Conservation (phyloP, 495 filamentous ascomycete genomes). For the Filosporella fistucella region DNA sequence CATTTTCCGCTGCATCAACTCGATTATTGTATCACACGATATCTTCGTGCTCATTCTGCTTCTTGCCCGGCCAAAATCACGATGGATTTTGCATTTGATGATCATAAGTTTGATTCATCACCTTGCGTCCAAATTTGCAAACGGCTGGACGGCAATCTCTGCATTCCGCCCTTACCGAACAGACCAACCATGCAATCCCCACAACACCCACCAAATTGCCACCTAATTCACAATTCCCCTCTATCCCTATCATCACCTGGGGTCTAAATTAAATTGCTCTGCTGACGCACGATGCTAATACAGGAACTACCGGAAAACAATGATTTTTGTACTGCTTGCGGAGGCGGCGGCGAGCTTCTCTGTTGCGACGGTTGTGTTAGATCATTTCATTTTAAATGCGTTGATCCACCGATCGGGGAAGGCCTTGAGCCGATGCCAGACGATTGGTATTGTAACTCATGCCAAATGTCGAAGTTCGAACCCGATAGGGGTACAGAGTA, state of each 20-base stretch:
- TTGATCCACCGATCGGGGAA: conserved; percentile 69
- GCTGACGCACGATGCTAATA: conserved; percentile 27
- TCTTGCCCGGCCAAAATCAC: neutral
- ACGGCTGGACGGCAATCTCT: conserved; percentile 20
- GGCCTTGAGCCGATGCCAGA: conserved; percentile 53
- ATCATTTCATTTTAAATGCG: conserved; percentile 82
- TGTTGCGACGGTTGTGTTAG: conserved; percentile 90
- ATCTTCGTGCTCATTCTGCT: neutral
- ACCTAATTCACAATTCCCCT: neutral
- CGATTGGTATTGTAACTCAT: conserved; percentile 82
- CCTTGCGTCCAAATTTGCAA: conserved; percentile 12
- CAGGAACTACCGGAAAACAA: conserved; percentile 81
- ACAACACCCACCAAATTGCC: conserved; percentile 13
- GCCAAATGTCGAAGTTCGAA: conserved; percentile 34
- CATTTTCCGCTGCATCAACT: too few species aligned
- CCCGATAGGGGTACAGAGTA: neutral
- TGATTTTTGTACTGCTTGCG: conserved; percentile 81
- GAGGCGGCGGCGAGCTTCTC: conserved; percentile 73
- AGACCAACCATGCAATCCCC: conserved; percentile 10
- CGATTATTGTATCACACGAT: too few species aligned
- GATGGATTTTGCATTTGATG: conserved; percentile 3
- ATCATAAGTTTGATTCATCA: conserved; percentile 15
- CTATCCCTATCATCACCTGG: neutral
- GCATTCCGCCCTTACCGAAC: conserved; percentile 20
- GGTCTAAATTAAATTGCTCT: neutral